Evolutionary conservation across 75 land plant species (phyloP).

Genomic region (Gnetum montanum): DNA sequence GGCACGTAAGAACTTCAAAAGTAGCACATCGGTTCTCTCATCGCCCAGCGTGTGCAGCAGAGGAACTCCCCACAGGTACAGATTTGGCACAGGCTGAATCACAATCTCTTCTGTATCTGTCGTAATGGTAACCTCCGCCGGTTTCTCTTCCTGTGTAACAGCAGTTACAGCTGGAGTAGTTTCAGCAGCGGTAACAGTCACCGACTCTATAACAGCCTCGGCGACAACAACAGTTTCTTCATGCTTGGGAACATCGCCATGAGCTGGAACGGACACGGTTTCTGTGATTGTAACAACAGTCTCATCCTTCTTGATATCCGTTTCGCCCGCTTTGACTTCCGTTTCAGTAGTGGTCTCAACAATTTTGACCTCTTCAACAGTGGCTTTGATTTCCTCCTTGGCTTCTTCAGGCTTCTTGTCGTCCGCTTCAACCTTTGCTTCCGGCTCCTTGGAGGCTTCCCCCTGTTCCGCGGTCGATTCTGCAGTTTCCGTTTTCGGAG

Average conservation of each 20-base stretch:
- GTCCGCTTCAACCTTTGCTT: slow-evolving; percentile 4
- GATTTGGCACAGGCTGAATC: slow-evolving; percentile 20
- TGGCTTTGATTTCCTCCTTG: slow-evolving; percentile 6
- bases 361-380: slow-evolving; percentile 10
- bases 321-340: background rate
- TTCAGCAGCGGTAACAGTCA: background rate
- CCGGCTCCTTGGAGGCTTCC: slow-evolving; percentile 6
- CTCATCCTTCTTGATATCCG: slow-evolving; percentile 1
- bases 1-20: slow-evolving; percentile 60
- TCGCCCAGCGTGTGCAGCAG: slow-evolving; percentile 36
- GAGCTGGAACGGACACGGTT: background rate
- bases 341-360: background rate
- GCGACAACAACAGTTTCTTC: slow-evolving; percentile 10
- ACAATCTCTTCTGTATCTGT: slow-evolving; percentile 14
- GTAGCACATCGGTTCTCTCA: slow-evolving; percentile 47
- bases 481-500: slow-evolving; percentile 4
- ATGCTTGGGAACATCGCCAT: slow-evolving; percentile 4
- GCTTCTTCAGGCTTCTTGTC: background rate
- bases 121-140: slow-evolving; percentile 1
- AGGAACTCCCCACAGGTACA: slow-evolving; percentile 52
- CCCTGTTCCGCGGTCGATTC: slow-evolving; percentile 10
- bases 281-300: slow-evolving; percentile 1
- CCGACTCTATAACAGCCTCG: slow-evolving; percentile 9
- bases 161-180: background rate
- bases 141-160: background rate